Conservation (phyloP, 169 alveolate species). For the Plasmodium fragile region DNA sequence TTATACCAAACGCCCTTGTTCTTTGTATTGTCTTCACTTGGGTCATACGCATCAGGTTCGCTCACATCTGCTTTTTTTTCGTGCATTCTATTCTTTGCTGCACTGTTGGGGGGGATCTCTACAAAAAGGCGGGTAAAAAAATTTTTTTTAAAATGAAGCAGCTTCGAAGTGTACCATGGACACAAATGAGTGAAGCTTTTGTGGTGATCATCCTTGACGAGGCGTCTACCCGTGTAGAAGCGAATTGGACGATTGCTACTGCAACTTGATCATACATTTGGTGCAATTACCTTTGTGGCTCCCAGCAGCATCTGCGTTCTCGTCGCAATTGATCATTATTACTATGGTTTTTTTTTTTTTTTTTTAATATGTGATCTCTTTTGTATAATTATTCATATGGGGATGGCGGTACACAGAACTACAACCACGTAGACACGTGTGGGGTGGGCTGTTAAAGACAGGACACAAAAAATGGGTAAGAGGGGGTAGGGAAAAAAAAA, state of each 20-base stretch:
- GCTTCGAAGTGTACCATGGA: neutral
- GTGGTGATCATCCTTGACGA: neutral
- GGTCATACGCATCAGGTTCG: slow-evolving; percentile 13
- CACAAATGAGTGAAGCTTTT: neutral
- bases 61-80: slow-evolving; percentile 2
- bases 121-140: neutral
- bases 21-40: slow-evolving; percentile 37
- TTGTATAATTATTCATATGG: slow-evolving; percentile 14
- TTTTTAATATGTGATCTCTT: neutral
- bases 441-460: neutral
- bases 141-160: neutral
- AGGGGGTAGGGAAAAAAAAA: neutral
- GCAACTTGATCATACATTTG: too few relatives aligned
- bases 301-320: neutral
- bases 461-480: neutral
- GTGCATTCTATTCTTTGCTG: neutral
- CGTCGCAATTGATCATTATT: slow-evolving; percentile 26
- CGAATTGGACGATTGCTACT: too few relatives aligned
- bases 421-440: neutral
- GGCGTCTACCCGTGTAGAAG: neutral
- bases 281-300: slow-evolving; percentile 14
- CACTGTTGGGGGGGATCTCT: neutral
- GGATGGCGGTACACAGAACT: neutral
- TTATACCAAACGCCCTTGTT: slow-evolving; percentile 70
- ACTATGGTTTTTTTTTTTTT: neutral